Conservation (phyloP, 1,284 basidiomycete genomes). For the Puccinia horiana region DNA sequence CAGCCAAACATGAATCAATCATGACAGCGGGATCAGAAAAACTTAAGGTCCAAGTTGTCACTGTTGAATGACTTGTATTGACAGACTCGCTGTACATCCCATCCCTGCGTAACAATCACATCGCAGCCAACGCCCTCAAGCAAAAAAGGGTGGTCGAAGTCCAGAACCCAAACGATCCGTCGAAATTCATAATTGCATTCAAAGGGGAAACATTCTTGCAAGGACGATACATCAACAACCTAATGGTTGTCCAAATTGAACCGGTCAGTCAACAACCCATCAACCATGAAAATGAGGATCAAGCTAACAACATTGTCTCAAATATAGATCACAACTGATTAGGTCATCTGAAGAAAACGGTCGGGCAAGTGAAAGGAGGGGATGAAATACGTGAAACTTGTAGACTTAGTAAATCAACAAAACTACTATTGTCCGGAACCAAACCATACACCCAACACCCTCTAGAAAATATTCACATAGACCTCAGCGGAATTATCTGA, state of each 20-base stretch:
- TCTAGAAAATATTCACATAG: constrained; percentile 10
- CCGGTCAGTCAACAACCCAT: constrained; percentile 1
- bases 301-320: not conserved
- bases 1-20: not conserved
- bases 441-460: not conserved
- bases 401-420: not conserved
- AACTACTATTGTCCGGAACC: not conserved
- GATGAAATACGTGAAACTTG: not conserved
- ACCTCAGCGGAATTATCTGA: not conserved
- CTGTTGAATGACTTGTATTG: not conserved
- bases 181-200: not conserved
- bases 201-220: not conserved
- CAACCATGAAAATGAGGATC: not conserved
- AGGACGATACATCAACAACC: not conserved
- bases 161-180: not conserved
- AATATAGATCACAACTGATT: constrained; percentile 14
- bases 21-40: not conserved
- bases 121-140: not conserved
- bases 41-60: not conserved
- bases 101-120: not conserved
- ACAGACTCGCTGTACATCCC: not conserved
- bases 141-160: not conserved
- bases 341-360: constrained; percentile 8
- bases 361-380: not conserved
- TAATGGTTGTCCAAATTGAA: constrained; percentile 19